phyloP scores from a whole-genome alignment of 306 rosid genomes.

The Dalbergia oliveri region DNA sequence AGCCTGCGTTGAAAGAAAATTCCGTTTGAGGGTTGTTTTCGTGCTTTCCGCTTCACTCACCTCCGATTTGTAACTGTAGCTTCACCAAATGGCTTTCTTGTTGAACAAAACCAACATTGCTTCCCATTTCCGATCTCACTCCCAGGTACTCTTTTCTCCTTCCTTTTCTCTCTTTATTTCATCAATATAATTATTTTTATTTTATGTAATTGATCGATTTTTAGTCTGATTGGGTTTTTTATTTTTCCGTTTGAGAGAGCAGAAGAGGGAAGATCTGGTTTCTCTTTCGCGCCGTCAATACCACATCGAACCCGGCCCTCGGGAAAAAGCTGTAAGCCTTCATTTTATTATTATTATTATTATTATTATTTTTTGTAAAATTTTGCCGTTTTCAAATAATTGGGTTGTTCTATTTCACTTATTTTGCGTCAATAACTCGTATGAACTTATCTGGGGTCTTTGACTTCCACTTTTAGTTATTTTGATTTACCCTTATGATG shows the following conservation, averaged over 20 bases:
- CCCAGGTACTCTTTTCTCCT: constrained; percentile 49
- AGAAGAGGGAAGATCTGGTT: constrained; percentile 57
- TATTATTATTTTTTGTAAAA: neutral
- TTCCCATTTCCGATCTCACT: constrained; percentile 69
- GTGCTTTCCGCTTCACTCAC: neutral
- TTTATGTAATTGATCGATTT: too few relatives aligned
- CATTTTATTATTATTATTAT: too few relatives aligned
- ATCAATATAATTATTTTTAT: too few relatives aligned
- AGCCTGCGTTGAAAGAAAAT: too few relatives aligned
- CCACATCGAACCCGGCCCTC: constrained; percentile 80
- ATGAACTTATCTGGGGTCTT: neutral
- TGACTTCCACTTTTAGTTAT: neutral
- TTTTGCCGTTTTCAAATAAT: neutral
- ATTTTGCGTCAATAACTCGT: neutral
- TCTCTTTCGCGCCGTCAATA: constrained; percentile 71
- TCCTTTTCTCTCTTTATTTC: neutral
- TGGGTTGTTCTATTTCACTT: neutral
- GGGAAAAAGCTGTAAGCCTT: constrained; percentile 84
- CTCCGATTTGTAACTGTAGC: neutral
- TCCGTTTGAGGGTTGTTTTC: neutral
- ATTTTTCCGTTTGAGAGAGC: constrained; percentile 34
- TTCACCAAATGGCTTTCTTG: constrained; percentile 73
- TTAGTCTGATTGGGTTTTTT: neutral
- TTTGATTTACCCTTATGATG: constrained; percentile 15
- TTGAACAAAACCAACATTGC: constrained; percentile 65